Evolutionary conservation across 1,284 basidiomycete genomes (phyloP).

Genomic region (Mycena citricolor): DNA sequence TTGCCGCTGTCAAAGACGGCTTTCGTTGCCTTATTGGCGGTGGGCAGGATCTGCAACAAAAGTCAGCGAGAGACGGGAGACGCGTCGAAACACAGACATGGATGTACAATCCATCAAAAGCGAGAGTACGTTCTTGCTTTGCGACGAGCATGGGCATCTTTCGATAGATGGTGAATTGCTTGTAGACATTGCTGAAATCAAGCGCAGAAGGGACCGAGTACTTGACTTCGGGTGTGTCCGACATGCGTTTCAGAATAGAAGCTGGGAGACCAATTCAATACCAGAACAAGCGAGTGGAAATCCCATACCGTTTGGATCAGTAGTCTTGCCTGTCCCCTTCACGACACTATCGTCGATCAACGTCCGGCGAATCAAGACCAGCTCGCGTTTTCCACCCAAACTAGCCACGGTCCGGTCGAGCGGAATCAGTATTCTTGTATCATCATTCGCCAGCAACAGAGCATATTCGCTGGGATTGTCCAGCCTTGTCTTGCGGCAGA

Average conservation of each 20-base stretch:
- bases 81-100: slow-evolving; percentile 69
- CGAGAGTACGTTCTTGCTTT: slow-evolving; percentile 87
- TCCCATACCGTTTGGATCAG: slow-evolving; percentile 85
- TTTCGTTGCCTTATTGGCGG: slow-evolving; percentile 70
- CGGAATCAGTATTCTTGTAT: slow-evolving; percentile 73
- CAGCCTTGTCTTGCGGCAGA: slow-evolving; percentile 76
- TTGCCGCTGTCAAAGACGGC: slow-evolving; percentile 86
- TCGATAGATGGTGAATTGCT: slow-evolving; percentile 92
- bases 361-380: slow-evolving; percentile 80
- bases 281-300: slow-evolving; percentile 2
- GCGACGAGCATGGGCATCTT: slow-evolving; percentile 93
- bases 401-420: slow-evolving; percentile 95
- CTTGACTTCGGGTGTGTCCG: slow-evolving; percentile 67
- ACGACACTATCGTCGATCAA: slow-evolving; percentile 65
- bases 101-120: slow-evolving; percentile 94
- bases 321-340: slow-evolving; percentile 62
- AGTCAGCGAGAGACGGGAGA: no score
- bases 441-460: slow-evolving; percentile 74
- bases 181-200: slow-evolving; percentile 79
- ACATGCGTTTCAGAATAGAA: slow-evolving; percentile 86
- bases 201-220: slow-evolving; percentile 44
- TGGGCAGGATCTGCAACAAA: slow-evolving; percentile 78
- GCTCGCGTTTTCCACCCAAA: slow-evolving; percentile 82
- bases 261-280: slow-evolving; percentile 45
- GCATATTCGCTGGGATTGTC: slow-evolving; percentile 81